Conservation (phyloP, 768 basidiomycete genomes). For the Suillus spraguei region DNA sequence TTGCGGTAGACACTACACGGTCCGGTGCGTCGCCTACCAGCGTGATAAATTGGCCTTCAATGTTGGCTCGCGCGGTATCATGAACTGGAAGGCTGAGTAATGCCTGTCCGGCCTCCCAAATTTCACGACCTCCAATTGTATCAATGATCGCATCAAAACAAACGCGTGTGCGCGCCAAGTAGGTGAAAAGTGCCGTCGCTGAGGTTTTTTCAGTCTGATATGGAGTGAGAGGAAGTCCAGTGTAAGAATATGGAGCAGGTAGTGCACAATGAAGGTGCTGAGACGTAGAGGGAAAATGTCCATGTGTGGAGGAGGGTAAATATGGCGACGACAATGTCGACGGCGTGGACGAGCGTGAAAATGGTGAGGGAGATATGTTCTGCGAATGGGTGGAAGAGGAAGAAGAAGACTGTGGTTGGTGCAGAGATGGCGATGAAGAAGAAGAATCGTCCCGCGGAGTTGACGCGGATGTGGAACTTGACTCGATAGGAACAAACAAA, state of each 20-base stretch:
- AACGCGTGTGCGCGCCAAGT: conserved; percentile 29
- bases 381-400: conserved; percentile 28
- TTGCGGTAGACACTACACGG: conserved; percentile 65
- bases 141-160: conserved; percentile 82
- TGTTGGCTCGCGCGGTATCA: conserved; percentile 31
- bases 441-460: conserved; percentile 22
- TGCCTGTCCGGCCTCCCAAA: conserved; percentile 74
- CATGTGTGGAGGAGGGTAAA: conserved; percentile 27
- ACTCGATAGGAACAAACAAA: conserved; percentile 51
- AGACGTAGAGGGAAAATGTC: conserved; percentile 24
- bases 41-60: conserved; percentile 70
- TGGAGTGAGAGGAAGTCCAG: conserved; percentile 29
- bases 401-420: conserved; percentile 26
- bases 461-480: conserved; percentile 22
- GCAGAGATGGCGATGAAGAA: conserved; percentile 30
- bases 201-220: conserved; percentile 32
- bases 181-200: conserved; percentile 27
- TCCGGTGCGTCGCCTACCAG: conserved; percentile 72
- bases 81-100: conserved; percentile 47
- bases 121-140: conserved; percentile 75
- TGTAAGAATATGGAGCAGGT: conserved; percentile 32
- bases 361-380: conserved; percentile 35
- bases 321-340: conserved; percentile 36
- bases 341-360: conserved; percentile 32
- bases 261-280: conserved; percentile 26